Percentiles rank a stretch among this genome's conserved stretches.
phyloP scores from a whole-genome alignment of 1,284 basidiomycete genomes.

The Wallemia hederae region DNA sequence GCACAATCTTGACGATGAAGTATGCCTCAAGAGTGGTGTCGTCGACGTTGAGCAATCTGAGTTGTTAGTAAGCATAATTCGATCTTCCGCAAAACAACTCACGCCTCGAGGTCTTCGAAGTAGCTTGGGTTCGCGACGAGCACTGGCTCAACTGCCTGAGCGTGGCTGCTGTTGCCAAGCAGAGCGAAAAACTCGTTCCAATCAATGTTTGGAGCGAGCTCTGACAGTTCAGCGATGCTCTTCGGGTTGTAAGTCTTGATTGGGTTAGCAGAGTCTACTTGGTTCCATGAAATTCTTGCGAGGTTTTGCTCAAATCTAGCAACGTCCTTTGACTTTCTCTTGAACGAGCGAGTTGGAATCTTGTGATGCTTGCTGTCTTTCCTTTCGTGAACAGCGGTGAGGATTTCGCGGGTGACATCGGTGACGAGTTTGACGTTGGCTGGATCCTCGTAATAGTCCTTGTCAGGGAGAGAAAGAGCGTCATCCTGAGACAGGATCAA shows the following conservation, averaged over 20 bases:
- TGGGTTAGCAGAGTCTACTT: constrained; percentile 34
- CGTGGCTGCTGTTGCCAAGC: background rate
- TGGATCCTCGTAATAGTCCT: constrained; percentile 73
- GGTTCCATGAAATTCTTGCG: constrained; percentile 34
- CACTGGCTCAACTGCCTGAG: constrained; percentile 20
- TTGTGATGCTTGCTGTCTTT: constrained; percentile 20
- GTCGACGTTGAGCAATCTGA: background rate
- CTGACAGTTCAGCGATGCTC: background rate
- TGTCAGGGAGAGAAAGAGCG: constrained; percentile 56
- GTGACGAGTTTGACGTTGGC: constrained; percentile 38
- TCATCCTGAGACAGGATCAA: constrained; percentile 63
- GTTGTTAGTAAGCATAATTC: background rate
- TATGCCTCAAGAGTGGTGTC: constrained; percentile 59
- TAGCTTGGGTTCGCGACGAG: constrained; percentile 66
- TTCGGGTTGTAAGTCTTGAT: constrained; percentile 62
- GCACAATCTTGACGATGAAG: constrained; percentile 25
- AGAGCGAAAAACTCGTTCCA: background rate
- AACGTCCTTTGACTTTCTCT: constrained; percentile 33
- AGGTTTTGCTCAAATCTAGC: constrained; percentile 51
- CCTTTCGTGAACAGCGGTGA: constrained; percentile 22
- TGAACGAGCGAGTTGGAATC: background rate
- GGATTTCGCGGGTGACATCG: constrained; percentile 22
- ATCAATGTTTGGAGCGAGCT: background rate
- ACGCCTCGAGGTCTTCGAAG: constrained; percentile 24
- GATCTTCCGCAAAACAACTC: background rate